A percentile compares a stretch with the other conserved stretches of the same genome.
phyloP scores from a whole-genome alignment of 1,284 basidiomycete genomes.

The Chalciporus sp. region DNA sequence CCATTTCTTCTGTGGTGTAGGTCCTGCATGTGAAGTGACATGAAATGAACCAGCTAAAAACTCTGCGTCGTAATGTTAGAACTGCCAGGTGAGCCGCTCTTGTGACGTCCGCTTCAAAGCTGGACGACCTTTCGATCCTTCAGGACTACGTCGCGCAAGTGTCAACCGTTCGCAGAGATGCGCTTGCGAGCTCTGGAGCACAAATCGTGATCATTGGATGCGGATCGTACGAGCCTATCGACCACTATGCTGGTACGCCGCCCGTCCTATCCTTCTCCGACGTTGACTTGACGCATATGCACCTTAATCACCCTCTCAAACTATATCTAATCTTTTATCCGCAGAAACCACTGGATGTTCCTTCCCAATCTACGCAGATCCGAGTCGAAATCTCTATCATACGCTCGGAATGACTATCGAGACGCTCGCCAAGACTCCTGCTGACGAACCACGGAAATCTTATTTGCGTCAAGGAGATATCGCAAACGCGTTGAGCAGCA shows the following conservation, averaged over 20 bases:
- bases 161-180: conserved; percentile 43
- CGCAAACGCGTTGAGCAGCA: conserved; percentile 42
- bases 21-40: conserved; percentile 13
- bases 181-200: conserved; percentile 43
- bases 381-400: conserved; percentile 53
- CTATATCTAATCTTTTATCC: not conserved
- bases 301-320: not conserved
- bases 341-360: conserved; percentile 51
- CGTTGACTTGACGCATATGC: conserved; percentile 8
- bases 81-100: not conserved
- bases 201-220: conserved; percentile 63
- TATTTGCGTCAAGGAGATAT: conserved; percentile 44
- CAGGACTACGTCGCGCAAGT: conserved; percentile 60
- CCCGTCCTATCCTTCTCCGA: no score
- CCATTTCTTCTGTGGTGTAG: conserved; percentile 69
- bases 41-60: not conserved
- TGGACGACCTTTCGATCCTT: not conserved
- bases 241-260: conserved; percentile 50
- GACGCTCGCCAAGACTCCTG: conserved; percentile 45
- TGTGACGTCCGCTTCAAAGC: not conserved
- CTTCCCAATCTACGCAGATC: conserved; percentile 60
- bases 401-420: conserved; percentile 54
- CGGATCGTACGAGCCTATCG: conserved; percentile 58
- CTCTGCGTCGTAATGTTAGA: not conserved
- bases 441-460: conserved; percentile 46